phyloP scores from a whole-genome alignment of 306 rosid genomes.

The Sesbania bispinosa region DNA sequence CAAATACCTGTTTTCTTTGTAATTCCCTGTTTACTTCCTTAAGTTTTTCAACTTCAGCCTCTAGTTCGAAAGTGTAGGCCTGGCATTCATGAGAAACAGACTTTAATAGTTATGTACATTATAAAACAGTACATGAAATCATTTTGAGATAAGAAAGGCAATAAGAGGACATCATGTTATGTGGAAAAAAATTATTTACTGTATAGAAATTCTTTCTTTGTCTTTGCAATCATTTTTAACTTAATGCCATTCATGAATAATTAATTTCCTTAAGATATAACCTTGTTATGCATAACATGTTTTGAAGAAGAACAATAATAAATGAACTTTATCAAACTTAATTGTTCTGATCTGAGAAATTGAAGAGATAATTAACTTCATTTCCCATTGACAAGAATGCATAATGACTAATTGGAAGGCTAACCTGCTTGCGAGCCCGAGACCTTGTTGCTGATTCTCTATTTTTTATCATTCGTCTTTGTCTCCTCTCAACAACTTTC shows the following conservation, averaged over 20 bases:
- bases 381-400: slow-evolving; percentile 1
- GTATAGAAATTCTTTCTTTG: neutral
- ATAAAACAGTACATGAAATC: neutral
- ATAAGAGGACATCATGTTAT: neutral
- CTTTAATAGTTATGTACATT: neutral
- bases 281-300: neutral
- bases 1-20: slow-evolving; percentile 64
- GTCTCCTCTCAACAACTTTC: slow-evolving; percentile 94
- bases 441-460: slow-evolving; percentile 98
- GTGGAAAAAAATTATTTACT: neutral
- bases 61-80: slow-evolving; percentile 95
- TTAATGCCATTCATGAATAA: neutral
- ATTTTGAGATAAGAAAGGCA: neutral
- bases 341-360: neutral
- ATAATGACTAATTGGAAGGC: neutral
- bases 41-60: slow-evolving; percentile 77
- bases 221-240: too few relatives aligned
- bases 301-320: neutral
- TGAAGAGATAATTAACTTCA: neutral
- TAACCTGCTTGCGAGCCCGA: slow-evolving; percentile 97
- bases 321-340: neutral
- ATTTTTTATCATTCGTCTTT: slow-evolving; percentile 91
- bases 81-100: slow-evolving; percentile 33
- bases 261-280: neutral
- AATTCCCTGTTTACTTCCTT: slow-evolving; percentile 73